These are phyloP conservation scores for Pisolithus thermaeus DNA, from an alignment of 1,284 basidiomycete genomes.

Conservation along the genomic window DNA sequence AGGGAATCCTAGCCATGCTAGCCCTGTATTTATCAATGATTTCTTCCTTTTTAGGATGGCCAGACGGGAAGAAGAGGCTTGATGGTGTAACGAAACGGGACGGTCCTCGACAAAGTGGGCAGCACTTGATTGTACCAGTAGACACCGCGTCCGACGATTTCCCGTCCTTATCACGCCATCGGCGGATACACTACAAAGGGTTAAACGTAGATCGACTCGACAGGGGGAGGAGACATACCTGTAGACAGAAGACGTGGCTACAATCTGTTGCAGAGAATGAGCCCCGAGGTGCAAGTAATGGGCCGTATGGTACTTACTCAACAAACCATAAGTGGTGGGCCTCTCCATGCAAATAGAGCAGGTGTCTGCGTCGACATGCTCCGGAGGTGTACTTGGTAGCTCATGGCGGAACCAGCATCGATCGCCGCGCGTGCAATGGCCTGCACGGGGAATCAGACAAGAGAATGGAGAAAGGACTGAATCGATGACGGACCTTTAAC, in stretches of 20 bases:
- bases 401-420: constrained; percentile 69
- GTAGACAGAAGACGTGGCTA: constrained; percentile 67
- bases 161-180: constrained; percentile 58
- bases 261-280: constrained; percentile 46
- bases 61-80: constrained; percentile 53
- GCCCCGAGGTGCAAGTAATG: constrained; percentile 1
- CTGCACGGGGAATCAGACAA: constrained; percentile 25
- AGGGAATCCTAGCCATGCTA: constrained; percentile 63
- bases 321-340: constrained; percentile 60
- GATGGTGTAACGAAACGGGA: constrained; percentile 68
- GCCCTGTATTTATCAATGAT: constrained; percentile 55
- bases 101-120: constrained; percentile 62
- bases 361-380: constrained; percentile 28
- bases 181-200: constrained; percentile 55
- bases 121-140: constrained; percentile 61
- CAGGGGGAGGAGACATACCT: constrained; percentile 33
- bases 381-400: constrained; percentile 20
- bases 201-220: constrained; percentile 6
- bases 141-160: constrained; percentile 46
- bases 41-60: constrained; percentile 44
- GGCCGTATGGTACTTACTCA: constrained; percentile 38
- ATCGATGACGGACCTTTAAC: constrained; percentile 40
- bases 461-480: not conserved
- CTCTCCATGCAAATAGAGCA: constrained; percentile 73
- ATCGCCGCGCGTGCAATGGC: constrained; percentile 61